phyloP scores from a whole-genome alignment of 2,329 filamentous ascomycete species.

The Leptodontidium sp. region DNA sequence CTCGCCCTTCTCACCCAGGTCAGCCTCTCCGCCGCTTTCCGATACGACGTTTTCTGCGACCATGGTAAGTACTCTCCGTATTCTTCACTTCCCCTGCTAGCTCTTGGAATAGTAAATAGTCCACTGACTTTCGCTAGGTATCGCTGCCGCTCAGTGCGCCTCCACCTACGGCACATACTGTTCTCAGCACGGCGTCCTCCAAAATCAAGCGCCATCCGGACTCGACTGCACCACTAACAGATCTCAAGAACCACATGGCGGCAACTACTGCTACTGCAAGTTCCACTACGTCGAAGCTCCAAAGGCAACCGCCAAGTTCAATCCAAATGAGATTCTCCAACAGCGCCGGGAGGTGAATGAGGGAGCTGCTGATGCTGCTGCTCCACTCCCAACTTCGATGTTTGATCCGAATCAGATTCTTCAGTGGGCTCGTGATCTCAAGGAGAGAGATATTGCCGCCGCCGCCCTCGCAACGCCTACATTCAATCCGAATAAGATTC shows the following conservation, averaged over 20 bases:
- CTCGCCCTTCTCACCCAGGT: not conserved
- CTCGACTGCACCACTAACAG: slow-evolving; percentile 8
- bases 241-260: not conserved
- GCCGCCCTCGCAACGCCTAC: not conserved
- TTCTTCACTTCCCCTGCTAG: no score
- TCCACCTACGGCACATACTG: not conserved
- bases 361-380: not conserved
- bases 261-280: slow-evolving; percentile 8
- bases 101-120: not conserved
- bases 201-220: not conserved
- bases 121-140: not conserved
- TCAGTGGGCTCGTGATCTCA: not conserved
- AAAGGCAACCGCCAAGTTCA: not conserved
- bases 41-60: not conserved
- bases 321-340: slow-evolving; percentile 12
- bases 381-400: not conserved
- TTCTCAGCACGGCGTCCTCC: not conserved
- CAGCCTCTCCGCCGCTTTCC: not conserved
- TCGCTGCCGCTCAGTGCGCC: not conserved
- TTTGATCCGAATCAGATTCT: not conserved
- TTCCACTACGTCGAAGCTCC: not conserved
- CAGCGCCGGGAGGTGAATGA: not conserved
- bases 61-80: not conserved
- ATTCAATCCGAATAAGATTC: not conserved
- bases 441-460: not conserved